phyloP scores from a whole-genome alignment of 2,329 filamentous ascomycete genomes.

The Neoarthrinium moseri region DNA sequence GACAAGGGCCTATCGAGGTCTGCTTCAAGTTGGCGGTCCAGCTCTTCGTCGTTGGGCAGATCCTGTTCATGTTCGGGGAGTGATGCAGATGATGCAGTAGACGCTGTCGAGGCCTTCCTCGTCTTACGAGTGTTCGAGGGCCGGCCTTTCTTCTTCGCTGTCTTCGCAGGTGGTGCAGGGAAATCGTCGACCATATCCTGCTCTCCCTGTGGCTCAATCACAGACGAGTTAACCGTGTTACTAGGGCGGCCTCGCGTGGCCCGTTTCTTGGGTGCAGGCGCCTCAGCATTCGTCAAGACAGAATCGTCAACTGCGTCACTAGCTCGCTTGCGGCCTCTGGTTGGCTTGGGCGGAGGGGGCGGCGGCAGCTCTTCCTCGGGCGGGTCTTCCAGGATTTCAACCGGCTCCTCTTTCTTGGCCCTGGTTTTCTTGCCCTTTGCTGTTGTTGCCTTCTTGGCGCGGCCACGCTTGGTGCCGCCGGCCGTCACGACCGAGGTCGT shows the following conservation, averaged over 20 bases:
- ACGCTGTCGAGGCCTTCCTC: conserved; percentile 50
- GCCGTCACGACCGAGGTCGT: conserved; percentile 58
- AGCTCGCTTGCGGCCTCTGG: conserved; percentile 60
- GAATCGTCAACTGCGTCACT: conserved; percentile 59
- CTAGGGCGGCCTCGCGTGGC: conserved; percentile 51
- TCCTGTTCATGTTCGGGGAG: conserved; percentile 34
- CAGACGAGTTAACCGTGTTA: conserved; percentile 36
- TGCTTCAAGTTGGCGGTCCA: conserved; percentile 64
- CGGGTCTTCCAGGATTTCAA: conserved; percentile 44
- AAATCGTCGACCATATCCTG: conserved; percentile 36
- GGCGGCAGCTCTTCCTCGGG: conserved; percentile 26
- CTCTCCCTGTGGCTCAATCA: conserved; percentile 36
- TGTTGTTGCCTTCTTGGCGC: conserved; percentile 54
- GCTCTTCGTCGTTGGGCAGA: conserved; percentile 60
- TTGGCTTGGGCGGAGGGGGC: conserved; percentile 36
- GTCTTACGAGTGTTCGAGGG: conserved; percentile 38
- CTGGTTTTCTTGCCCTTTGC: conserved; percentile 45
- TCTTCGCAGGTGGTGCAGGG: conserved; percentile 26
- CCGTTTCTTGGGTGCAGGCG: conserved; percentile 58
- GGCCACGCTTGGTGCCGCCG: conserved; percentile 48
- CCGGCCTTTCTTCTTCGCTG: conserved; percentile 42
- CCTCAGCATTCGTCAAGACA: conserved; percentile 38
- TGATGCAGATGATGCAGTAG: conserved; percentile 41
- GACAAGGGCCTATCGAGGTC: conserved; percentile 59
- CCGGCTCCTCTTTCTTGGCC: conserved; percentile 52